phyloP scores from a whole-genome alignment of 371 early-diverging fungal genomes.

The Apophysomyces variabilis region DNA sequence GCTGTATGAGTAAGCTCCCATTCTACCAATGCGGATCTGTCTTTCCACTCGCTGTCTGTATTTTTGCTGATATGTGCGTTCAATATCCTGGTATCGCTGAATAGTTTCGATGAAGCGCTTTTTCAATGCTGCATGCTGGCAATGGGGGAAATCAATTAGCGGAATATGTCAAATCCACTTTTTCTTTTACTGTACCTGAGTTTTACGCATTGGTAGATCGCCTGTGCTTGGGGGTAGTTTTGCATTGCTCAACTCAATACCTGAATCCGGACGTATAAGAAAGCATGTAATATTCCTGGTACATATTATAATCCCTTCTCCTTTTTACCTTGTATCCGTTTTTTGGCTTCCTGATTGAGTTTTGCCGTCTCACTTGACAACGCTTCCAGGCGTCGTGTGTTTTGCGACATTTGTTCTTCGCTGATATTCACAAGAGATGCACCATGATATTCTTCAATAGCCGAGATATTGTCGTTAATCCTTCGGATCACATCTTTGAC shows the following conservation, averaged over 20 bases:
- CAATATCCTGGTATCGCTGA: constrained; percentile 80
- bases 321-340: constrained; percentile 58
- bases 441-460: constrained; percentile 74
- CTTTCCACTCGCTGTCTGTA: constrained; percentile 85
- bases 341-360: constrained; percentile 65
- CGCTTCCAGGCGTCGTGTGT: constrained; percentile 67
- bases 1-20: neutral
- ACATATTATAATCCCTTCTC: neutral
- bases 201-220: constrained; percentile 71
- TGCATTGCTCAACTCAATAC: constrained; percentile 60
- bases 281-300: neutral
- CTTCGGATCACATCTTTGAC: constrained; percentile 69
- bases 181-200: constrained; percentile 38
- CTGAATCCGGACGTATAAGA: constrained; percentile 32
- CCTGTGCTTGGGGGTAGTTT: constrained; percentile 51
- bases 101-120: constrained; percentile 86
- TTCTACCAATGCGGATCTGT: constrained; percentile 82
- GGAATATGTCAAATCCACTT: neutral
- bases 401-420: constrained; percentile 69
- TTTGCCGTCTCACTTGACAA: constrained; percentile 70
- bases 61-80: constrained; percentile 81
- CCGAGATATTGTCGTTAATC: constrained; percentile 65
- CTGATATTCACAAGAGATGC: constrained; percentile 69
- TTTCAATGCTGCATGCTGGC: constrained; percentile 72
- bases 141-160: neutral